These are phyloP conservation scores for Sphaerosporella brunnea DNA, from an alignment of 495 filamentous ascomycete species.

Conservation along the genomic window DNA sequence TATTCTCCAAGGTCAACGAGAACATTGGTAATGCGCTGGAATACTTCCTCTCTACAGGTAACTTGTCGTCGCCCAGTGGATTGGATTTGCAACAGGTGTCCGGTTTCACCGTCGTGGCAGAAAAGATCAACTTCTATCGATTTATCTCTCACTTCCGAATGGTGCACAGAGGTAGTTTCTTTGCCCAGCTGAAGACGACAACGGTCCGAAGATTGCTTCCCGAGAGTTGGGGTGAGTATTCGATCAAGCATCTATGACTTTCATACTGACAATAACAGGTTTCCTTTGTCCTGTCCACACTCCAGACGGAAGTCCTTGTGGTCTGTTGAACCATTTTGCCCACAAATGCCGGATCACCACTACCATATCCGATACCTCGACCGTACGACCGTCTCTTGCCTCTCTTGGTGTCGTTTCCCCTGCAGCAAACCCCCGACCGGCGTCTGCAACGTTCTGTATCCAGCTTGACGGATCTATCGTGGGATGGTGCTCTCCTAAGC, in stretches of 20 bases:
- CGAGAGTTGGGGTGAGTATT: conserved; percentile 64
- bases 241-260: not conserved
- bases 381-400: conserved; percentile 49
- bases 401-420: conserved; percentile 54
- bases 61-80: conserved; percentile 74
- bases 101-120: conserved; percentile 88
- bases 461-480: conserved; percentile 79
- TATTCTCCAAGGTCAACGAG: conserved; percentile 66
- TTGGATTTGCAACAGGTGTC: conserved; percentile 87
- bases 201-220: conserved; percentile 88
- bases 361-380: conserved; percentile 45
- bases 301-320: conserved; percentile 87
- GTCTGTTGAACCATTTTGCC: conserved; percentile 82
- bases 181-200: conserved; percentile 91
- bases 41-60: conserved; percentile 93
- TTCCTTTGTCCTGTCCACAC: conserved; percentile 97
- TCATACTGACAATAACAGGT: conserved; percentile 15
- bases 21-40: conserved; percentile 72
- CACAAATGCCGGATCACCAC: conserved; percentile 90
- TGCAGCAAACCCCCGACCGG: conserved; percentile 50
- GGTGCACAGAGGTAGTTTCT: conserved; percentile 97
- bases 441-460: conserved; percentile 65
- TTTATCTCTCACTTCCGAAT: conserved; percentile 99
- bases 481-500: conserved; percentile 71
- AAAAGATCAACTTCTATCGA: conserved; percentile 97